These are phyloP conservation scores for Elaphomyces granulatus DNA, from an alignment of 495 filamentous ascomycete species.

Conservation along the genomic window DNA sequence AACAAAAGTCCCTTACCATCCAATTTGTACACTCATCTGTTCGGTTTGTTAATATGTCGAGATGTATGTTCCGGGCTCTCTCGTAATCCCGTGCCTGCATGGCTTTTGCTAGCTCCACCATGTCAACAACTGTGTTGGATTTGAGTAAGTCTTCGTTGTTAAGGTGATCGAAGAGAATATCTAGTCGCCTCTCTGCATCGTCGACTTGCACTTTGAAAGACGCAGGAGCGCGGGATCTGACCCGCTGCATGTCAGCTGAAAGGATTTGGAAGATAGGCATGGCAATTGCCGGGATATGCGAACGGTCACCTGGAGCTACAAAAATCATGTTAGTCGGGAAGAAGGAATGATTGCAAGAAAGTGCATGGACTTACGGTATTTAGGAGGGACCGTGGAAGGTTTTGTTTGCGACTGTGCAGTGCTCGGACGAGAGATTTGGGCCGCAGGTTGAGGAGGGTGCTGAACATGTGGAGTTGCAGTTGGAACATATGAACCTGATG, in stretches of 20 bases:
- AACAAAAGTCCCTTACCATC: constrained; percentile 57
- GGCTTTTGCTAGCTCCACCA: constrained; percentile 51
- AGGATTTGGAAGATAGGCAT: constrained; percentile 70
- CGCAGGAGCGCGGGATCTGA: constrained; percentile 67
- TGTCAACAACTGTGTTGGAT: constrained; percentile 60
- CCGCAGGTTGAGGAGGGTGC: constrained; percentile 32
- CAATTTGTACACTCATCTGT: constrained; percentile 79
- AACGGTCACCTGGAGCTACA: constrained; percentile 68
- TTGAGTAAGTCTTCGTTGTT: constrained; percentile 88
- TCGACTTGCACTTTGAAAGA: constrained; percentile 73
- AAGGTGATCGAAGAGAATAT: constrained; percentile 85
- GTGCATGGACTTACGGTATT: constrained; percentile 46
- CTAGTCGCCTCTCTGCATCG: constrained; percentile 83
- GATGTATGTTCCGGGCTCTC: constrained; percentile 57
- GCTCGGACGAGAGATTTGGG: constrained; percentile 33
- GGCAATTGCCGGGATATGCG: constrained; percentile 68
- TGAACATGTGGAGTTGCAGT: constrained; percentile 24
- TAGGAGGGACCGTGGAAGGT: constrained; percentile 36
- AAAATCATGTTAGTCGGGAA: constrained; percentile 7
- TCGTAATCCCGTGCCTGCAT: constrained; percentile 61
- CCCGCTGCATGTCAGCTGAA: constrained; percentile 68
- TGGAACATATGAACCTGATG: constrained; percentile 34
- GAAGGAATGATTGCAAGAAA: not conserved
- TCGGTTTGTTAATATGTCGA: constrained; percentile 69
- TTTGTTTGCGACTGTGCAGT: constrained; percentile 36